Evolutionary conservation across 1,284 basidiomycete species (phyloP), one percentile per base, ranked within the genome.

Genomic region (Coniferiporia weirii): DNA sequence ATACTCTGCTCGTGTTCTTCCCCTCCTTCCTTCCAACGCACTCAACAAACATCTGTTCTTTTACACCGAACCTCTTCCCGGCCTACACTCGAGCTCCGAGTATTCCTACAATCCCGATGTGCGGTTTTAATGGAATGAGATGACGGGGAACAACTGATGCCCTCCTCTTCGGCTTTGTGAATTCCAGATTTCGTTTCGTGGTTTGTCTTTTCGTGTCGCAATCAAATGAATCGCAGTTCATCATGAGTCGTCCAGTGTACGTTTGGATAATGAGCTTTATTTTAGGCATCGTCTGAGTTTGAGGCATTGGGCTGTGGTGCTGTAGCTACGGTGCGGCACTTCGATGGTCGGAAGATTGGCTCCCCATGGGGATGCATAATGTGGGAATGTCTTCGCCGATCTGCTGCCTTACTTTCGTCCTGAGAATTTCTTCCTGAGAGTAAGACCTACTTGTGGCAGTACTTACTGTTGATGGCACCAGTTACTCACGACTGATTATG

Each of bases 101-200:
- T 10, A n/a, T 46, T 47, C 51, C 38, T 46, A 19, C 15, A 15
- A 22, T 58, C 51, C 13, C 51, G 56, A 36, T 46, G 43, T 58
- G 56, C 50, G 50, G 56, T 50, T 49, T 51, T 58, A 54, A 54
- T 54, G 57, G 57, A 59, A 54, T 54, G 57, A 54, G 52, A 32
- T 59, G 44, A 45, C 20, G 27, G 43, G 44, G 44, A n/a, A 27
- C 34, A n/a, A 32, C 38, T 32, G 17, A 22, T 48, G 36, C 19
- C 32, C 55, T 49, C 50, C 34, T 34, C 17, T 32, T 54, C 45
- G 43, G 38, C 40, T 38, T n/a, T 59, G 43, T 48, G 51, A 54
- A 51, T 43, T 32, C 22, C 32, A 15, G 36, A 27, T 57, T 58
- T 43, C 40, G 49, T 49, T 43, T 58, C 45, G 47, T 59, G 43